These are phyloP conservation scores for Hevea brasiliensis DNA, from an alignment of 345 rosid genomes.

Conservation along the genomic window DNA sequence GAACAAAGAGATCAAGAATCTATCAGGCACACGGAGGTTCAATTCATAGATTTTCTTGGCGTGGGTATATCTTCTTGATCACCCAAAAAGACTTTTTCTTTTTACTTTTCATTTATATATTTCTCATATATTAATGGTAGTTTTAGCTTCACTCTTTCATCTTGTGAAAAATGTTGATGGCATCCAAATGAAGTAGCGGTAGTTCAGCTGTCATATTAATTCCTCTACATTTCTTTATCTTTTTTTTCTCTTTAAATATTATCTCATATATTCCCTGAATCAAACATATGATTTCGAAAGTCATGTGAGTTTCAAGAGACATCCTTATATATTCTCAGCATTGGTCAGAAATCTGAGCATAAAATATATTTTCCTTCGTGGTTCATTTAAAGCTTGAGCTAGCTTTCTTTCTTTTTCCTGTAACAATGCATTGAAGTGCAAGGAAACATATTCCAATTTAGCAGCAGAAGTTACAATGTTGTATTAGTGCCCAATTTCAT, in stretches of 20 bases:
- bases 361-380: neutral
- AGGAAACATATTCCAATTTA: neutral
- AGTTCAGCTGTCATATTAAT: conserved; percentile 19
- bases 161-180: conserved; percentile 18
- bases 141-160: conserved; percentile 16
- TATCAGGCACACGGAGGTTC: conserved; percentile 23
- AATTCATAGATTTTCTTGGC: conserved; percentile 57
- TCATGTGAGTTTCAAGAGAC: conserved; percentile 6
- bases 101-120: conserved; percentile 12
- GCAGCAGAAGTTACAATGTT: too few relatives aligned
- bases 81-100: conserved; percentile 16
- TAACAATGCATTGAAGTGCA: neutral
- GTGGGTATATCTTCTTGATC: conserved; percentile 64
- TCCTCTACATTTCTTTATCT: neutral
- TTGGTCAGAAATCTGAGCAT: neutral
- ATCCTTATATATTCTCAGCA: neutral
- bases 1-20: conserved; percentile 31
- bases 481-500: too few relatives aligned
- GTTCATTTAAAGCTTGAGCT: neutral
- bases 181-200: conserved; percentile 15
- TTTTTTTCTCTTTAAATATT: neutral
- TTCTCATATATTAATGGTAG: conserved; percentile 11
- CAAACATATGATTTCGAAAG: neutral
- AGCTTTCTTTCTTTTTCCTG: neutral
- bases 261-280: neutral